Evolutionary conservation across 2,329 filamentous ascomycete species (phyloP).

Genomic region (Neonectria faginata): DNA sequence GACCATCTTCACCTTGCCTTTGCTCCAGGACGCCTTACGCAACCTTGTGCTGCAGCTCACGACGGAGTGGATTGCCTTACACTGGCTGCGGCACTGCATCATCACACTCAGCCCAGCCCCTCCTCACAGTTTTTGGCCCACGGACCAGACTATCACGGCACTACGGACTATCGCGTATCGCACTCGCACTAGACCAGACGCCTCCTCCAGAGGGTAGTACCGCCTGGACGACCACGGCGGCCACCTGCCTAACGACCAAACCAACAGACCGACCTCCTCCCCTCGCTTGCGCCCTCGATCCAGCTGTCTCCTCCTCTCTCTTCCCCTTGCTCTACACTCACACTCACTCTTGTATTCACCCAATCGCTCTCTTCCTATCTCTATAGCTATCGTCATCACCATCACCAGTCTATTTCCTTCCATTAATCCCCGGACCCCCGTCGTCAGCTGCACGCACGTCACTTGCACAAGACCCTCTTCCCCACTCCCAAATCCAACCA

Average conservation of each 20-base stretch:
- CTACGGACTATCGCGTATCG: slow-evolving; percentile 23
- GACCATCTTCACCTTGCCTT: background rate
- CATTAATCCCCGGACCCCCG: slow-evolving; percentile 4
- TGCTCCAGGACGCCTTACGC: background rate
- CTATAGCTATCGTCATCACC: slow-evolving; percentile 1
- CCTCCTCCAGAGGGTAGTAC: slow-evolving; percentile 2
- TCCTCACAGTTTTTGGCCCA: slow-evolving; percentile 22
- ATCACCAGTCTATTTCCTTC: background rate
- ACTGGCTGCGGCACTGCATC: slow-evolving; percentile 8
- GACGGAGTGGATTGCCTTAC: background rate
- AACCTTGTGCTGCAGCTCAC: background rate
- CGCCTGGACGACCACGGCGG: slow-evolving; percentile 2
- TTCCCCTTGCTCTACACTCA: background rate
- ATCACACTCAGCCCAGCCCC: slow-evolving; percentile 5
- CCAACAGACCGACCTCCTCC: background rate
- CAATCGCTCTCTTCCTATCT: background rate
- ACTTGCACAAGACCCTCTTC: slow-evolving; percentile 21
- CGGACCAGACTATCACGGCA: slow-evolving; percentile 17
- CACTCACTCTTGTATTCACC: background rate
- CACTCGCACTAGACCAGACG: slow-evolving; percentile 20
- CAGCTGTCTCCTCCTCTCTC: background rate
- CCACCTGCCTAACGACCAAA: background rate
- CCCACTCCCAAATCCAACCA: slow-evolving; percentile 32
- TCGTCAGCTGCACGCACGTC: slow-evolving; percentile 10
- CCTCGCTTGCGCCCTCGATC: background rate